Base-by-base conservation (phyloP, 129 eudicot species). In the Lactuca saligna region DNA sequence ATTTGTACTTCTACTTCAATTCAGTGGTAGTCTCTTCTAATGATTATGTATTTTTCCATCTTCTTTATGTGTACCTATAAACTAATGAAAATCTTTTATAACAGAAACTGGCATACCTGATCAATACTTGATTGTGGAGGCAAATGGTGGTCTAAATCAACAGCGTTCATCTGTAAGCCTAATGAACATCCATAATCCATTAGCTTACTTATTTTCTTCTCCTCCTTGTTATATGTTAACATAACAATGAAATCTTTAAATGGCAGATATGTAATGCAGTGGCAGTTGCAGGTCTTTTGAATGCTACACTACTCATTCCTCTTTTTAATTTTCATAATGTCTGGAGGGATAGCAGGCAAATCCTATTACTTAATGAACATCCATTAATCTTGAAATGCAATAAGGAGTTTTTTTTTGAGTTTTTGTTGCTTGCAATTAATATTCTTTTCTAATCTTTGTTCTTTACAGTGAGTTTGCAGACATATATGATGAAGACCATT, bases 221-320 rank as follows among this genome's bases (percentile, higher is more conserved):
- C 33, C n/a, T n/a, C n/a, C n/a, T n/a, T n/a, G n/a, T n/a, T n/a
- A n/a, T 51, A 14, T 56, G 46, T 51, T 57, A 54, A 35, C 20
- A 48, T 72, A 17, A 25, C 66, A 25, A 10, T 57, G 61, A 25
- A 25, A 65, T 55, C 66, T 78, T 49, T 44, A 65, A 60, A 51
- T 79, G 75, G 44, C 89, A 92, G 98, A 88, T 92, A 70, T 88
- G 98, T 84, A 92, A 92, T 79, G 98, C 98, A 14, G 98, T 92
- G 62, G 98, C 95, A 39, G 84, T 92, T 49, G 98, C 98, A 46
- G 96, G 91, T 66, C 83, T 88, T 54, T 62, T 92, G 44, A 87
- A 87, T 81, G 95, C 88, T 20, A 86, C 98, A 39, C 79, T 92
- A 54, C 84, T 92, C 69, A 88, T 92, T 69, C 98, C 98, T 33